These are phyloP conservation scores for Alternaria hordeiaustralica DNA, from an alignment of 2,329 filamentous ascomycete genomes.

Conservation along the genomic window DNA sequence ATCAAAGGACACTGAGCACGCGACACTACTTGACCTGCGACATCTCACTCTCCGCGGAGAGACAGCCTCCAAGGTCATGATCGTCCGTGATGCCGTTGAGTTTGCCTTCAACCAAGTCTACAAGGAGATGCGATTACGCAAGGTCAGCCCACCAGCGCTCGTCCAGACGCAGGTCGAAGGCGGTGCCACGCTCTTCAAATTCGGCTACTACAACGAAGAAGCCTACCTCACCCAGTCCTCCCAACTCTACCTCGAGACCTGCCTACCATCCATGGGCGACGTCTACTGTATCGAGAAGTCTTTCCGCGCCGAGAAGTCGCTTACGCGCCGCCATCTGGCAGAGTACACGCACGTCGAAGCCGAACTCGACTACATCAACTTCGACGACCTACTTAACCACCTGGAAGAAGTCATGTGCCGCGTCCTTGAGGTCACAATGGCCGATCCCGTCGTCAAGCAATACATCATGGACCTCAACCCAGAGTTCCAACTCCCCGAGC, in stretches of 20 bases:
- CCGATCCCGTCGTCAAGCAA: slow-evolving; percentile 73
- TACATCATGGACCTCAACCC: slow-evolving; percentile 90
- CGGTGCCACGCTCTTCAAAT: slow-evolving; percentile 86
- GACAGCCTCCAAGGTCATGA: slow-evolving; percentile 82
- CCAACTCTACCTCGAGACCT: slow-evolving; percentile 97
- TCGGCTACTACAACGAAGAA: slow-evolving; percentile 86
- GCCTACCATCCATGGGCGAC: slow-evolving; percentile 86
- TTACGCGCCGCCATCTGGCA: slow-evolving; percentile 90
- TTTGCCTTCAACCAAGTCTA: slow-evolving; percentile 81
- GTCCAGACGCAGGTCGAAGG: slow-evolving; percentile 97
- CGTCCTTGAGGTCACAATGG: slow-evolving; percentile 79
- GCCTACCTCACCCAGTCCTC: slow-evolving; percentile 96
- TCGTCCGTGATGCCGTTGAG: slow-evolving; percentile 82
- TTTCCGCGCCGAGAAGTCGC: slow-evolving; percentile 95
- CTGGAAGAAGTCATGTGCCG: slow-evolving; percentile 87
- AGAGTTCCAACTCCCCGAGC: slow-evolving; percentile 77
- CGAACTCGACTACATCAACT: slow-evolving; percentile 94
- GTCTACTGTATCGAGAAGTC: slow-evolving; percentile 99
- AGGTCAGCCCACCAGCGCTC: slow-evolving; percentile 87
- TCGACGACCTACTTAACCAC: slow-evolving; percentile 85
- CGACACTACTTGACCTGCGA: slow-evolving; percentile 79
- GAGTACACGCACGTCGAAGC: slow-evolving; percentile 98
- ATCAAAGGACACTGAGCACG: slow-evolving; percentile 70
- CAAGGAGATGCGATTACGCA: slow-evolving; percentile 76
- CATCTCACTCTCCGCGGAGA: slow-evolving; percentile 87